Percentiles rank a stretch among this genome's conserved stretches.
Conservation (phyloP, 331 rosid species). For the Arachis monticola region DNA sequence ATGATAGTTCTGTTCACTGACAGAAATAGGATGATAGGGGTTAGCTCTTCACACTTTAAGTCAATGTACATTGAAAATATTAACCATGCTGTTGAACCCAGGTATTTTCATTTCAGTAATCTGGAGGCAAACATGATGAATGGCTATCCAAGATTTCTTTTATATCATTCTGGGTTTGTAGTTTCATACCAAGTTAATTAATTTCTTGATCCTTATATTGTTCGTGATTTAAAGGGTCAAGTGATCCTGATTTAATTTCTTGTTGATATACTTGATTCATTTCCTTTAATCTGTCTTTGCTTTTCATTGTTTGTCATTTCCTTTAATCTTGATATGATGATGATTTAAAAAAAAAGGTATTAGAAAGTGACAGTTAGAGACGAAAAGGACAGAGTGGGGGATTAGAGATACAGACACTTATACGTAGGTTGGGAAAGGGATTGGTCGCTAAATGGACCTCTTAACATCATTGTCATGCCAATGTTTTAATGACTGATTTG, state of each 20-base stretch:
- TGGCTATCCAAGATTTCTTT: background rate
- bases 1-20: background rate
- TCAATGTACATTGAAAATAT: slow-evolving; percentile 3
- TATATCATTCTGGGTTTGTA: background rate
- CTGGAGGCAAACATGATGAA: slow-evolving; percentile 13
- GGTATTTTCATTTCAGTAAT: background rate
- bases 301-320: no score
- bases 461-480: slow-evolving; percentile 1
- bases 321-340: no score
- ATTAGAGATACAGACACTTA: background rate
- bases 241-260: background rate
- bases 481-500: background rate
- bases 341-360: no score
- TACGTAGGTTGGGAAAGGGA: background rate
- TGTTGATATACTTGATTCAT: background rate
- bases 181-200: background rate
- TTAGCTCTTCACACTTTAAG: slow-evolving; percentile 2
- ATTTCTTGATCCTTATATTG: background rate
- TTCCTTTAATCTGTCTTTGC: no score
- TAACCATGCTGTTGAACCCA: background rate
- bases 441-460: background rate
- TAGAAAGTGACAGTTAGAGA: no score
- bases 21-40: background rate
- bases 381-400: no score
- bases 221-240: background rate